These are phyloP conservation scores for Arthrobotrys musiformis DNA, from an alignment of 2,329 filamentous ascomycete species.

Conservation along the genomic window DNA sequence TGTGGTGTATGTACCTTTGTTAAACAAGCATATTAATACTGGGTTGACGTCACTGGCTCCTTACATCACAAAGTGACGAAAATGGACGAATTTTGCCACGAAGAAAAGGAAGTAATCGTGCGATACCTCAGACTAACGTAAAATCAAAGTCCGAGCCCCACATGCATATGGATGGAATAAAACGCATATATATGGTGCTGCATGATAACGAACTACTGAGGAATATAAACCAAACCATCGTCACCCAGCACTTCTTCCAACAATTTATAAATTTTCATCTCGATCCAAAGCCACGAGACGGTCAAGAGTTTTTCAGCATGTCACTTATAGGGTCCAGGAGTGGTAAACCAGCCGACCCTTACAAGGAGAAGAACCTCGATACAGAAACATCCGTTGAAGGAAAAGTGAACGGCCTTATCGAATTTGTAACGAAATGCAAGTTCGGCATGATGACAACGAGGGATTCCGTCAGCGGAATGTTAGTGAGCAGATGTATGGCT, in stretches of 20 bases:
- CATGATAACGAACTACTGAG: too few relatives aligned
- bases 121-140: slow-evolving; percentile 9
- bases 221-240: too few relatives aligned
- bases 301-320: background rate
- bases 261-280: background rate
- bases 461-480: slow-evolving; percentile 71
- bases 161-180: background rate
- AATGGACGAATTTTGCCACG: background rate
- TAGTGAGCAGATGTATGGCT: slow-evolving; percentile 88
- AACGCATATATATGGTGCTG: too few relatives aligned
- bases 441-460: slow-evolving; percentile 90
- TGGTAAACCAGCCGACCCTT: slow-evolving; percentile 55
- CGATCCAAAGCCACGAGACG: too few relatives aligned
- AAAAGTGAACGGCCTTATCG: slow-evolving; percentile 78
- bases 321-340: background rate
- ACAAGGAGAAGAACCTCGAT: slow-evolving; percentile 57
- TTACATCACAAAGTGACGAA: slow-evolving; percentile 3
- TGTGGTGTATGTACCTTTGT: background rate
- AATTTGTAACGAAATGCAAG: slow-evolving; percentile 78
- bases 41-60: background rate
- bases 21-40: background rate
- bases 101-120: background rate
- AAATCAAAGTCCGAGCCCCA: background rate
- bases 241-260: background rate
- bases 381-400: slow-evolving; percentile 55